Evolutionary conservation across 495 filamentous ascomycete species (phyloP).

Genomic region (Mytilinidion resinicola): DNA sequence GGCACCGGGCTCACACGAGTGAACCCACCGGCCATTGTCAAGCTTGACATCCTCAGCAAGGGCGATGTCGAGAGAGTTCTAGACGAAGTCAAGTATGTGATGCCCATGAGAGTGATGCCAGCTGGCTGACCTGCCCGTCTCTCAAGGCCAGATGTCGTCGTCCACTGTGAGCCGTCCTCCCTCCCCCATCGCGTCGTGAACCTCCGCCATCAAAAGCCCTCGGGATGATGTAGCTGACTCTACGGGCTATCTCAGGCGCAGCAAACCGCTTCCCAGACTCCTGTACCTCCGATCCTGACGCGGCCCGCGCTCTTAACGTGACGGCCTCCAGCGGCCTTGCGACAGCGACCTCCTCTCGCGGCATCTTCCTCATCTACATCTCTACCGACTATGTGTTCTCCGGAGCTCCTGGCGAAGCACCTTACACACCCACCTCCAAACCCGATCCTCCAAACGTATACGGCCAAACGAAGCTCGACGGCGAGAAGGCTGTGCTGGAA

Average conservation of each 20-base stretch:
- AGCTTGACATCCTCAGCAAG: conserved; percentile 62
- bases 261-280: conserved; percentile 88
- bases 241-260: conserved; percentile 50
- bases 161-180: conserved; percentile 61
- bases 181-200: not conserved
- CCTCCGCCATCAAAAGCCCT: not conserved
- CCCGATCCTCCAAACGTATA: conserved; percentile 77
- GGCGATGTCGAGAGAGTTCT: conserved; percentile 57
- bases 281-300: conserved; percentile 70
- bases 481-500: conserved; percentile 66
- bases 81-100: conserved; percentile 55
- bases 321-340: conserved; percentile 63
- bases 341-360: conserved; percentile 52
- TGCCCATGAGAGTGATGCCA: too few species aligned
- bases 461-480: conserved; percentile 80
- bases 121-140: not conserved
- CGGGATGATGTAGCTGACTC: conserved; percentile 14
- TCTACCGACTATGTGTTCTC: conserved; percentile 94
- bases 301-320: conserved; percentile 69
- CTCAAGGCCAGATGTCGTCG: conserved; percentile 67
- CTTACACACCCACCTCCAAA: conserved; percentile 61
- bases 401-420: conserved; percentile 73
- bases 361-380: conserved; percentile 80
- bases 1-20: conserved; percentile 76
- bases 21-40: conserved; percentile 64